These are phyloP conservation scores for Cladosporium sp. DNA, from an alignment of 2,329 filamentous ascomycete genomes.

Conservation along the genomic window DNA sequence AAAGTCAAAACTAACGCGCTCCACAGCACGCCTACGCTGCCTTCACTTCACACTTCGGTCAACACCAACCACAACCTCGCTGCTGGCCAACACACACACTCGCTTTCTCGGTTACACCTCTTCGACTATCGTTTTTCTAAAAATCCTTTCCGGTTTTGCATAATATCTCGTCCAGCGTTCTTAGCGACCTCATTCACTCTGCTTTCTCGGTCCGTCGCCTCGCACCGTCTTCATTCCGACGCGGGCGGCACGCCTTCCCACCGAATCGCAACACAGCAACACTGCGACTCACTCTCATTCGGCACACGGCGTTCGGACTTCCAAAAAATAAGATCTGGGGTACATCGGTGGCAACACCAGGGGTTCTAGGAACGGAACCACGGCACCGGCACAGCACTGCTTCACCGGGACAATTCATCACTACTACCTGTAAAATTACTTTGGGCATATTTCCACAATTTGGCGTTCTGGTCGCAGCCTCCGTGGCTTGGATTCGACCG, in stretches of 20 bases:
- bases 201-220: neutral
- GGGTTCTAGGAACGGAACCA: conserved; percentile 9
- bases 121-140: neutral
- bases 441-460: conserved; percentile 9
- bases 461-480: conserved; percentile 6
- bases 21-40: neutral
- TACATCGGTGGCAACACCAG: conserved; percentile 12
- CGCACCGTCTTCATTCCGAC: neutral
- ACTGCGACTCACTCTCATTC: neutral
- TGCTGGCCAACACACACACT: neutral
- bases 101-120: conserved; percentile 1
- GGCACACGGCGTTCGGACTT: conserved; percentile 8
- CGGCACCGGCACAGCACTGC: conserved; percentile 14
- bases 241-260: neutral
- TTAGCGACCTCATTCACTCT: conserved; percentile 12
- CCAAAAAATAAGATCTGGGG: conserved; percentile 7
- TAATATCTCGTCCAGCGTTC: conserved; percentile 15
- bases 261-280: neutral
- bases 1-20: conserved; percentile 5
- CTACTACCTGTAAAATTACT: conserved; percentile 10
- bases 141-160: conserved; percentile 9
- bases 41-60: neutral
- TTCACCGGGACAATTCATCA: conserved; percentile 6
- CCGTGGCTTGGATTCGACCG: neutral
- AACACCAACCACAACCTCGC: neutral